phyloP scores from a whole-genome alignment of 2,329 filamentous ascomycete genomes.

The Xenoacremonium recifei region DNA sequence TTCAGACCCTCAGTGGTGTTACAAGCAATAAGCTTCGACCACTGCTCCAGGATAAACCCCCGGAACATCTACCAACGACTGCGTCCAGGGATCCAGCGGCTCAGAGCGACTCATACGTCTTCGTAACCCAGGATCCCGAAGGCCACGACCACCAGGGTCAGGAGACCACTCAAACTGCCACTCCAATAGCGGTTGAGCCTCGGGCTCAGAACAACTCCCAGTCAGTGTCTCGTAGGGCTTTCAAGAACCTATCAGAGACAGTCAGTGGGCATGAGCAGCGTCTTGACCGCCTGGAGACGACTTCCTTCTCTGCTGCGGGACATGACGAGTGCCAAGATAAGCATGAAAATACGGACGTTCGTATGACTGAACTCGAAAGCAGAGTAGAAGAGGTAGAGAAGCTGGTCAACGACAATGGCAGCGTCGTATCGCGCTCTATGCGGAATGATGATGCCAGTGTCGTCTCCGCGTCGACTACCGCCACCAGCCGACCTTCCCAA shows the following conservation, averaged over 20 bases:
- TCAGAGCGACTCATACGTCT: conserved; percentile 24
- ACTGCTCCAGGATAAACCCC: conserved; percentile 30
- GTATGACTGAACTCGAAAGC: conserved; percentile 67
- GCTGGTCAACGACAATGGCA: conserved; percentile 46
- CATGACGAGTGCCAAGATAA: conserved; percentile 69
- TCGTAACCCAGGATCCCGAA: conserved; percentile 18
- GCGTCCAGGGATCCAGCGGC: conserved; percentile 14
- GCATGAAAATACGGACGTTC: conserved; percentile 64
- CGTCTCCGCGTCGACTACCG: conserved; percentile 44
- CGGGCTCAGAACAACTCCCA: conserved; percentile 14
- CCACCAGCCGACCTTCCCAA: conserved; percentile 36
- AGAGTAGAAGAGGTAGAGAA: conserved; percentile 60
- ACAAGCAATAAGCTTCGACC: conserved; percentile 27
- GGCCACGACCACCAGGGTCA: conserved; percentile 11
- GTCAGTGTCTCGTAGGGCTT: conserved; percentile 33
- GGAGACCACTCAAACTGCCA: conserved; percentile 16
- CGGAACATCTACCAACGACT: conserved; percentile 10
- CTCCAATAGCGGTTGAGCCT: conserved; percentile 29
- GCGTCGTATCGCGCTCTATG: conserved; percentile 34
- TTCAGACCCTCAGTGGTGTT: conserved; percentile 48
- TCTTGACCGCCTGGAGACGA: conserved; percentile 66
- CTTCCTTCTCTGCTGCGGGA: conserved; percentile 64
- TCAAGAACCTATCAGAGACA: conserved; percentile 49
- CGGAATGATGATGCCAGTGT: conserved; percentile 46
- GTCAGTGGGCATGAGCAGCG: conserved; percentile 62